These are phyloP conservation scores for Globisporangium irregulare DNA, from an alignment of 352 stramenopile species.

Conservation along the genomic window DNA sequence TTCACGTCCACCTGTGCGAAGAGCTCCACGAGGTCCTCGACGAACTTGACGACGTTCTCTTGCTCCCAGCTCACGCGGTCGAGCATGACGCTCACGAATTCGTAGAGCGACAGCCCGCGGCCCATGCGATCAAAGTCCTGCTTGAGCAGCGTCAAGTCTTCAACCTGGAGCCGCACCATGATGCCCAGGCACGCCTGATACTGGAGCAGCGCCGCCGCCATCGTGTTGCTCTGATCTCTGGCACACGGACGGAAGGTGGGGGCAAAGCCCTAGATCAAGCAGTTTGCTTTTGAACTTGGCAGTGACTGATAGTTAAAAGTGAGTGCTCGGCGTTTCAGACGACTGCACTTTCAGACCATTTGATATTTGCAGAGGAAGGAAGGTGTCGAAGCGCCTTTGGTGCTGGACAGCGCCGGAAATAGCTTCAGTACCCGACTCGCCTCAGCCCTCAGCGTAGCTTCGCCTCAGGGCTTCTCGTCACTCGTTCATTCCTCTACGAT, in stretches of 20 bases:
- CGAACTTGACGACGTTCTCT: conserved; percentile 52
- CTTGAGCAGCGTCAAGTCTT: conserved; percentile 64
- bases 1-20: conserved; percentile 80
- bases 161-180: conserved; percentile 70
- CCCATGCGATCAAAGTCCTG: conserved; percentile 58
- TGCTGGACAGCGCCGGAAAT: not conserved
- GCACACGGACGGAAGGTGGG: not conserved
- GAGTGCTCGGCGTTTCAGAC: conserved; percentile 6
- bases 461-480: not conserved
- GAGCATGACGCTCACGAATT: conserved; percentile 76
- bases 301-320: no score
- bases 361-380: not conserved
- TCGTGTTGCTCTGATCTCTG: conserved; percentile 11
- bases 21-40: conserved; percentile 74
- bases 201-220: conserved; percentile 62
- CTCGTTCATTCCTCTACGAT: not conserved
- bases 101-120: conserved; percentile 46
- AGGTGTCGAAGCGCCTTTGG: not conserved
- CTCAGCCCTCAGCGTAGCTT: not conserved
- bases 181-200: conserved; percentile 78
- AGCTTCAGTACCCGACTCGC: not conserved
- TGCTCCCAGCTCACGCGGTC: conserved; percentile 62
- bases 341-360: not conserved
- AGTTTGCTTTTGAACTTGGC: not conserved
- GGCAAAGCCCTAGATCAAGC: no score